Evolutionary conservation across 257 asterid species (phyloP).

Genomic region (Fraxinus pennsylvanica): DNA sequence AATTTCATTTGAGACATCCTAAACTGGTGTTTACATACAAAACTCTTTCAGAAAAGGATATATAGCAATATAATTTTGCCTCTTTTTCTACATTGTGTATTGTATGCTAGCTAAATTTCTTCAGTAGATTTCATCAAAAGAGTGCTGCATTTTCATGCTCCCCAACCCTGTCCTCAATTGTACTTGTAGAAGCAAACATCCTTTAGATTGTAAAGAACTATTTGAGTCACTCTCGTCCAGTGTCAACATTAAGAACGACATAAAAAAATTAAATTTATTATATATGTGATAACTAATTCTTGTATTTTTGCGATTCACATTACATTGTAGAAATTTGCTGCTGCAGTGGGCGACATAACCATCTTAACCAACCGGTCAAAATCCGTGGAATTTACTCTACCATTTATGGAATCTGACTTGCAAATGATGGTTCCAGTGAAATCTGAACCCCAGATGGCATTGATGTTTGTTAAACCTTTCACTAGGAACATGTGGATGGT

Average conservation of each 20-base stretch:
- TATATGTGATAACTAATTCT: not conserved
- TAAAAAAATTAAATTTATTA: not conserved
- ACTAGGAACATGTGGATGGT: conserved; percentile 40
- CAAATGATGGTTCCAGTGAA: conserved; percentile 38
- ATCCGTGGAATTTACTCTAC: conserved; percentile 36
- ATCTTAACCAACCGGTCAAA: conserved; percentile 30
- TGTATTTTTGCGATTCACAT: not conserved
- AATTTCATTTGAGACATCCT: not conserved
- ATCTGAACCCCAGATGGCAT: conserved; percentile 14
- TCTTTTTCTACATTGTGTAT: too few relatives aligned
- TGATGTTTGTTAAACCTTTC: conserved; percentile 41
- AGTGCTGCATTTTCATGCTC: too few relatives aligned
- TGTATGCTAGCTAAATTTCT: too few relatives aligned
- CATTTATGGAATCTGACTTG: conserved; percentile 42
- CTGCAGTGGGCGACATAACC: conserved; percentile 38
- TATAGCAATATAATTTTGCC: too few relatives aligned
- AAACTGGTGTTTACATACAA: not conserved
- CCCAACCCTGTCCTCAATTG: too few relatives aligned
- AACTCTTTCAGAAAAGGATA: too few relatives aligned
- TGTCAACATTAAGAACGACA: too few relatives aligned
- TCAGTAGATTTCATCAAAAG: too few relatives aligned
- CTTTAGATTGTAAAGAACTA: too few relatives aligned
- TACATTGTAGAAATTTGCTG: conserved; percentile 25
- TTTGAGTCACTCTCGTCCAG: too few relatives aligned
- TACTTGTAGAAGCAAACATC: too few relatives aligned